Evolutionary conservation across 2,329 filamentous ascomycete species (phyloP), one percentile per base, ranked within the genome.

Genomic region (Exserohilum rostratum): DNA sequence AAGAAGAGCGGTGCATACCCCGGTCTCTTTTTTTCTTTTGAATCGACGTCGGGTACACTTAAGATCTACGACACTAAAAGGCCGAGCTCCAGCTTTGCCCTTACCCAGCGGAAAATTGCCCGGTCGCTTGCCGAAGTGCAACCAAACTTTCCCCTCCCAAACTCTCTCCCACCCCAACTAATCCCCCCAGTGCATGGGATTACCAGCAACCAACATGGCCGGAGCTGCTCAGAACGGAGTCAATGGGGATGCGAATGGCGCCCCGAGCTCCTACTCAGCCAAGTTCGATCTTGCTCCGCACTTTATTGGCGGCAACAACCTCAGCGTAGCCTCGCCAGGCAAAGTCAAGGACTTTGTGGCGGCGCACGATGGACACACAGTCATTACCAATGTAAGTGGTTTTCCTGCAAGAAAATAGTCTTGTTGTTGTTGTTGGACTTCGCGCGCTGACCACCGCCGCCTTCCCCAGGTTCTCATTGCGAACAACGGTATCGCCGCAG

Each of bases 401-500:
- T 27, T 5, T 5, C 22, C 31, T 18, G 17, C 13, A 22, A 30
- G 3, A 17, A 31, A 34, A 20, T 1, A 18, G 2, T 15, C 7
- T 39, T 40, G 31, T 17, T 20, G n/a, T 18, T 22, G 20, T 29
- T 46, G 12, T 20, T 22, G 31, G 43, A 37, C 31, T 25, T 9
- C n/a, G 27, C 25, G 55, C 51, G 60, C 65, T 68, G 55, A 67
- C 65, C 61, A 49, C 60, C 42, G 47, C 54, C 43, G 42, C 38
- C 40, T 43, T 49, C 52, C 46, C 15, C 67, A 98, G 93, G 92
- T 98, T 50, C 85, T 99, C 63, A 99, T 99, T 79, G 95, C 95
- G 76, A 99, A 99, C 84, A 99, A 99, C 82, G 95, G 95, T 85
- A 99, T 99, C 78, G 95, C 95, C 46, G 95, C 95, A 74, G 95